These are phyloP conservation scores for Cryptococcus jaspeensis DNA, from an alignment of 1,284 basidiomycete genomes.

Conservation along the genomic window DNA sequence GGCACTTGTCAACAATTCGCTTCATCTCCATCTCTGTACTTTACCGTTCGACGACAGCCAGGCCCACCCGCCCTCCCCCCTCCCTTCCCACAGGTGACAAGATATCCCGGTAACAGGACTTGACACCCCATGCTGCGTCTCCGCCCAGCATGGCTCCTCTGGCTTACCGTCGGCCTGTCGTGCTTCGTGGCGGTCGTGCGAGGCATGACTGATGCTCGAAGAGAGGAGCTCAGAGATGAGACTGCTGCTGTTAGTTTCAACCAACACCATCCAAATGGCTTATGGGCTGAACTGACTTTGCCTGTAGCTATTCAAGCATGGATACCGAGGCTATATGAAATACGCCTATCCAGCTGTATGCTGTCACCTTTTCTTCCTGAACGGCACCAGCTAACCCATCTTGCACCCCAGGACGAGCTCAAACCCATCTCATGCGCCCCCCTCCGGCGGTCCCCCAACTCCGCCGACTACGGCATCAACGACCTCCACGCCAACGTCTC, in stretches of 20 bases:
- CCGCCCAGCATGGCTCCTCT: neutral
- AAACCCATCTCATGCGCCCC: conserved; percentile 76
- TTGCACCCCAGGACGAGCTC: conserved; percentile 60
- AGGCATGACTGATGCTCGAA: conserved; percentile 9
- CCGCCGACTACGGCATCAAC: conserved; percentile 54
- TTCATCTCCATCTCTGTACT: neutral
- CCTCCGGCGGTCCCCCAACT: conserved; percentile 33
- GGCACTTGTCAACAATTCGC: neutral
- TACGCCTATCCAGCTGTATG: conserved; percentile 49
- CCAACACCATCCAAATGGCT: neutral
- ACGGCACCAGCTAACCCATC: neutral
- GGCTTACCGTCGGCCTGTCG: neutral
- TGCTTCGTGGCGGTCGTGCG: neutral
- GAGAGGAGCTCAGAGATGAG: conserved; percentile 10
- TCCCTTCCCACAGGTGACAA: neutral
- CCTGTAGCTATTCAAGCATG: conserved; percentile 45
- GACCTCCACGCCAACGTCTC: conserved; percentile 68
- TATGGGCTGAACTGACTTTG: neutral
- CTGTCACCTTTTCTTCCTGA: neutral
- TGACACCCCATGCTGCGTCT: neutral
- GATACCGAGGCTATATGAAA: conserved; percentile 48
- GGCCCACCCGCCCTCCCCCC: neutral
- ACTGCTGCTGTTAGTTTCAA: conserved; percentile 7
- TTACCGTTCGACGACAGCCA: too few species aligned
- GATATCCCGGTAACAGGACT: neutral